These are phyloP conservation scores for Penicillium lividum DNA, from an alignment of 495 filamentous ascomycete genomes.

Conservation along the genomic window DNA sequence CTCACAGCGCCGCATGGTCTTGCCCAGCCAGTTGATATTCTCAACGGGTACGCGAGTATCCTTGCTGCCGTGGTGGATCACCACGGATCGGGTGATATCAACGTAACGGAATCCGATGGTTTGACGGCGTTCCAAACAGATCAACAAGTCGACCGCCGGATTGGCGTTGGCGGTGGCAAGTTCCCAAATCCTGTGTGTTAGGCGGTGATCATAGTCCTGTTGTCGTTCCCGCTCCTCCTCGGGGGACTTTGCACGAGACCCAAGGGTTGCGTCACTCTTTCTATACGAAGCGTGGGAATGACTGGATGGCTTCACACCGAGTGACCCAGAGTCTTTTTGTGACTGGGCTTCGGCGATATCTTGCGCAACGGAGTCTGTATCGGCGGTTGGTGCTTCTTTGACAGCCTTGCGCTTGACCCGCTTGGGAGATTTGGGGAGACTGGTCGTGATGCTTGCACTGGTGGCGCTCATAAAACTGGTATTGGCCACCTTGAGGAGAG, in stretches of 20 bases:
- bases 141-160: slow-evolving; percentile 87
- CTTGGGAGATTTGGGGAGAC: slow-evolving; percentile 71
- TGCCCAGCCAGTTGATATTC: slow-evolving; percentile 92
- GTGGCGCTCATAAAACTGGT: slow-evolving; percentile 92
- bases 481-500: slow-evolving; percentile 90
- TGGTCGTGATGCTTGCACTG: slow-evolving; percentile 83
- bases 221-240: slow-evolving; percentile 65
- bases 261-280: slow-evolving; percentile 27
- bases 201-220: slow-evolving; percentile 75
- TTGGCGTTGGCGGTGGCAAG: slow-evolving; percentile 91
- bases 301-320: slow-evolving; percentile 21
- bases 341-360: slow-evolving; percentile 49
- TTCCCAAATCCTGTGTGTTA: slow-evolving; percentile 93
- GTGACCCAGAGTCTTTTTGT: slow-evolving; percentile 37
- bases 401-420: slow-evolving; percentile 60
- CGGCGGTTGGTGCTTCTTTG: slow-evolving; percentile 40
- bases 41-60: slow-evolving; percentile 93
- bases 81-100: slow-evolving; percentile 85
- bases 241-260: slow-evolving; percentile 26
- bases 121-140: slow-evolving; percentile 88
- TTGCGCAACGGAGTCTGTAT: slow-evolving; percentile 9
- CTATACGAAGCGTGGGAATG: slow-evolving; percentile 20
- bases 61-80: slow-evolving; percentile 90
- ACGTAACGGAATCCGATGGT: slow-evolving; percentile 96
- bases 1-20: slow-evolving; percentile 89